These are phyloP conservation scores for Kitagawia praeruptora DNA, from an alignment of 129 eudicot species.

Conservation along the genomic window DNA sequence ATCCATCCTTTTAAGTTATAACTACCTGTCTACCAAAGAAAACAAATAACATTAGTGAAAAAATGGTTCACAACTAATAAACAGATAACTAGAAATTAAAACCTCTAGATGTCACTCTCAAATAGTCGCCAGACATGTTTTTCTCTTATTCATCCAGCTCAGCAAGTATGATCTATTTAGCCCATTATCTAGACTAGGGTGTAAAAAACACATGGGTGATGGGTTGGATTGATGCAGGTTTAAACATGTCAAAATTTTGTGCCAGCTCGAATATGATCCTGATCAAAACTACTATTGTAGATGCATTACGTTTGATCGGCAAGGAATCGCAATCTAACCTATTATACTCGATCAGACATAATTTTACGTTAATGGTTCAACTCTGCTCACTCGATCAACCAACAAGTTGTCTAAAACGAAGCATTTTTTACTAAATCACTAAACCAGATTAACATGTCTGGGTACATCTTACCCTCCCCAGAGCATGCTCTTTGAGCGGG, in stretches of 20 bases:
- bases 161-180: not conserved
- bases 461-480: too few relatives aligned
- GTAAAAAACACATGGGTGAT: not conserved
- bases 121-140: conserved; percentile 9
- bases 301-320: too few relatives aligned
- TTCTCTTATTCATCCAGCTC: conserved; percentile 11
- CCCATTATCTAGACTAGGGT: not conserved
- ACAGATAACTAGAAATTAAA: not conserved
- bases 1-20: not conserved
- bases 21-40: conserved; percentile 3
- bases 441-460: not conserved
- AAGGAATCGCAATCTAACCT: too few relatives aligned
- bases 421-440: not conserved
- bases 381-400: not conserved
- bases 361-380: too few relatives aligned
- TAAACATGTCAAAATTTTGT: not conserved
- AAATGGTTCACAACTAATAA: conserved; percentile 6
- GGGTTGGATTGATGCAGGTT: not conserved
- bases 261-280: not conserved
- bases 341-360: too few relatives aligned
- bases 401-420: not conserved
- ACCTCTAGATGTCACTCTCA: conserved; percentile 6
- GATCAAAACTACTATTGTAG: not conserved
- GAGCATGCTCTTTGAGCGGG: too few relatives aligned
- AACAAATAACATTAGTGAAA: not conserved